A percentile compares a stretch with the other conserved stretches of the same genome.
These are phyloP conservation scores for Coniochaeta ligniaria DNA, from an alignment of 2,329 filamentous ascomycete genomes.

Conservation along the genomic window DNA sequence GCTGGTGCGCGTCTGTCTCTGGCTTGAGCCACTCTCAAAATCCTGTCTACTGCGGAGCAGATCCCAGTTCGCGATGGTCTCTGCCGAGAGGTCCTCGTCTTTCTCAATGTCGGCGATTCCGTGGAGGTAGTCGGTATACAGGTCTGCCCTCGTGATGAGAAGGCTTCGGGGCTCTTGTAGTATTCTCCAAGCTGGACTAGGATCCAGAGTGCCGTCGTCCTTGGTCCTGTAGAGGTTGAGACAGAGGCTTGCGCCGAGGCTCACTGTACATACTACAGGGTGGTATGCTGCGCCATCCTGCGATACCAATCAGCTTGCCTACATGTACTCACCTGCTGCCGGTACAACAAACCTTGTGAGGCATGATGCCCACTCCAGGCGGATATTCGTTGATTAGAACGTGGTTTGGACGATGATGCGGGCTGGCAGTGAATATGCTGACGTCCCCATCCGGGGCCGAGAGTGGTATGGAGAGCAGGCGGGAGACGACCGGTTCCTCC, in stretches of 20 bases:
- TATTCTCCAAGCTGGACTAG: conserved; percentile 47
- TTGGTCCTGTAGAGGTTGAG: conserved; percentile 67
- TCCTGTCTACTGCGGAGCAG: conserved; percentile 45
- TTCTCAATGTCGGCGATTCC: conserved; percentile 61
- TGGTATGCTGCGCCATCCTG: conserved; percentile 78
- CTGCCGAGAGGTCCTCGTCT: conserved; percentile 56
- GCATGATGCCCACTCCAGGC: conserved; percentile 89
- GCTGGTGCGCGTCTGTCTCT: conserved; percentile 58
- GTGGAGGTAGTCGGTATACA: conserved; percentile 68
- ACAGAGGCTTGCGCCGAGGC: conserved; percentile 69
- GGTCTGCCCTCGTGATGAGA: conserved; percentile 60
- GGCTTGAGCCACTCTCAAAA: conserved; percentile 44
- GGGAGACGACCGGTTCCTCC: conserved; percentile 58
- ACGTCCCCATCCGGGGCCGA: conserved; percentile 17
- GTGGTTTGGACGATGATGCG: conserved; percentile 77
- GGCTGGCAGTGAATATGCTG: conserved; percentile 54
- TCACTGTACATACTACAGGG: conserved; percentile 85
- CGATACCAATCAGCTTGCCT: conserved; percentile 15
- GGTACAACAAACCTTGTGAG: conserved; percentile 58
- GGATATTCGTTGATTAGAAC: conserved; percentile 90
- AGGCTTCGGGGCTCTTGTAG: conserved; percentile 80
- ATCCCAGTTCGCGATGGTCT: conserved; percentile 66
- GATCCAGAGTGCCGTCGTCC: conserved; percentile 49
- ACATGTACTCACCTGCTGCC: neutral
- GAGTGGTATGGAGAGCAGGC: conserved; percentile 43